These are phyloP conservation scores for Danielia oregonensis DNA, from an alignment of 805 yeast species.

Conservation along the genomic window DNA sequence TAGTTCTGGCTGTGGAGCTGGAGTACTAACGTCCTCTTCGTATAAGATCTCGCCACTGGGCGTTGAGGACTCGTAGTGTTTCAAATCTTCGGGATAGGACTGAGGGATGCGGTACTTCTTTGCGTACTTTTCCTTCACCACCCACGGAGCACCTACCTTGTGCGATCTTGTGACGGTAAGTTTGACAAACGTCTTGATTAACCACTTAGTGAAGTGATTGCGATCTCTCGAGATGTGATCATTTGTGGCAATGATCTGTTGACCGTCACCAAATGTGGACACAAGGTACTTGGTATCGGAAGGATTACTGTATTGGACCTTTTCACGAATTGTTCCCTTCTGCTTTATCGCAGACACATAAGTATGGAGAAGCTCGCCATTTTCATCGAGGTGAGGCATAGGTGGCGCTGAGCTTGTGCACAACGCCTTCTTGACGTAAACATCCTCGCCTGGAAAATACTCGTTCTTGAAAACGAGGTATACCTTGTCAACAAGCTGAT, in stretches of 20 bases:
- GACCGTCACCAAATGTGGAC: slow-evolving; percentile 47
- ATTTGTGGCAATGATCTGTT: slow-evolving; percentile 69
- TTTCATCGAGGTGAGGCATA: slow-evolving; percentile 4
- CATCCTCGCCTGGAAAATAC: slow-evolving; percentile 88
- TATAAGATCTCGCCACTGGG: slow-evolving; percentile 15
- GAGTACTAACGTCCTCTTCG: slow-evolving; percentile 13
- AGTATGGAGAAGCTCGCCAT: slow-evolving; percentile 5
- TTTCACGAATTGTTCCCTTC: slow-evolving; percentile 73
- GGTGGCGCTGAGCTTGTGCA: slow-evolving; percentile 2
- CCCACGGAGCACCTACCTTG: slow-evolving; percentile 94
- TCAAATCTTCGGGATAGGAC: slow-evolving; percentile 54
- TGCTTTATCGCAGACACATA: slow-evolving; percentile 26
- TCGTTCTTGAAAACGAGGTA: slow-evolving; percentile 73
- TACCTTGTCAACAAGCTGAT: slow-evolving; percentile 82
- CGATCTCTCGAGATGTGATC: slow-evolving; percentile 77
- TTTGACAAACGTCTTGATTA: slow-evolving; percentile 84
- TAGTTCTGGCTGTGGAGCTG: not conserved
- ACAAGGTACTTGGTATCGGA: slow-evolving; percentile 62
- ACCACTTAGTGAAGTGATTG: slow-evolving; percentile 82
- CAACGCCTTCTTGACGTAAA: slow-evolving; percentile 45
- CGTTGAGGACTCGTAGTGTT: slow-evolving; percentile 26
- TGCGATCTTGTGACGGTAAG: slow-evolving; percentile 71
- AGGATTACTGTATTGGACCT: slow-evolving; percentile 67
- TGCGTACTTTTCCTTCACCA: slow-evolving; percentile 77
- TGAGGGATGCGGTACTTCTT: slow-evolving; percentile 61